Conservation (phyloP, 805 yeast species). For the Scheffersomyces lignosus region DNA sequence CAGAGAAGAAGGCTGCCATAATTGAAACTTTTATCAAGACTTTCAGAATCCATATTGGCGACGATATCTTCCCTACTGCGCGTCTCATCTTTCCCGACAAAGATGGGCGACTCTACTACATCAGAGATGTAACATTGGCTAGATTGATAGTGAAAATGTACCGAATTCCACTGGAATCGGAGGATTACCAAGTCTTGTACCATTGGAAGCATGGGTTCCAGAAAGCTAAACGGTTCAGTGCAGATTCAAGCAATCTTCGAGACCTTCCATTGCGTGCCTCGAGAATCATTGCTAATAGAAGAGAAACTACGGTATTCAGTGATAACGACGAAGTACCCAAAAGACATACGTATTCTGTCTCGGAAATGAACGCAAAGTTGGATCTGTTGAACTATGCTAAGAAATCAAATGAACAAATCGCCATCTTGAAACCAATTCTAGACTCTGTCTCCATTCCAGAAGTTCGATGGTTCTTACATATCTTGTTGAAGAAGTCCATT, state of each 20-base stretch:
- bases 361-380: conserved; percentile 28
- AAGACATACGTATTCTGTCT: conserved; percentile 16
- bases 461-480: conserved; percentile 65
- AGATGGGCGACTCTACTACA: conserved; percentile 60
- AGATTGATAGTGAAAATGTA: conserved; percentile 47
- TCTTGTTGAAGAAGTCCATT: conserved; percentile 59
- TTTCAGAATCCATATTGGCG: conserved; percentile 38
- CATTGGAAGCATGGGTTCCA: conserved; percentile 40
- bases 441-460: conserved; percentile 60
- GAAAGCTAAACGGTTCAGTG: conserved; percentile 23
- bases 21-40: conserved; percentile 29
- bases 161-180: conserved; percentile 58
- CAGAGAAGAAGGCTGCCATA: conserved; percentile 25
- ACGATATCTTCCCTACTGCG: conserved; percentile 65
- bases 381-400: conserved; percentile 27
- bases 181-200: conserved; percentile 49
- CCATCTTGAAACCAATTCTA: conserved; percentile 50
- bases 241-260: conserved; percentile 49
- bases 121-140: conserved; percentile 65
- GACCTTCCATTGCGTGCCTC: conserved; percentile 48
- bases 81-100: conserved; percentile 61
- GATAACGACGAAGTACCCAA: not conserved
- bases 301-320: conserved; percentile 15
- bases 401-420: conserved; percentile 37
- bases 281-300: conserved; percentile 52